Percentiles rank a stretch among this genome's conserved stretches.
phyloP scores from a whole-genome alignment of 345 rosid species.

The Euclidium syriacum region DNA sequence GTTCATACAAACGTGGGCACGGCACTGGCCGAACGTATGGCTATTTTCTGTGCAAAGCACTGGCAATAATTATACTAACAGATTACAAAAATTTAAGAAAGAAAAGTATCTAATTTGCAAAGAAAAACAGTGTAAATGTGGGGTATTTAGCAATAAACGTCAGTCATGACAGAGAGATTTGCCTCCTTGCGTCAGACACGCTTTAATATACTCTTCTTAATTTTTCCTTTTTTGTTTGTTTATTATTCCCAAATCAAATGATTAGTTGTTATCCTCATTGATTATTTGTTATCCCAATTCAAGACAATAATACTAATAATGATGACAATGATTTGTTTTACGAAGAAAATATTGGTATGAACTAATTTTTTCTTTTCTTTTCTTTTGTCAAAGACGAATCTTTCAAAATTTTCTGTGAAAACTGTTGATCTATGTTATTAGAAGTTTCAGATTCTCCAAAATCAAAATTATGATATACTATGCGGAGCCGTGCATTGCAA shows the following conservation, averaged over 20 bases:
- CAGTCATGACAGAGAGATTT: constrained; percentile 31
- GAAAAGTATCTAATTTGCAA: constrained; percentile 8
- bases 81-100: not conserved
- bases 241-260: constrained; percentile 25
- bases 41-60: not conserved
- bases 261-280: constrained; percentile 23
- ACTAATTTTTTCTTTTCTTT: not conserved
- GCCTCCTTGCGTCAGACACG: constrained; percentile 35
- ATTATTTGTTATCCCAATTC: constrained; percentile 17
- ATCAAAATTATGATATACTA: not conserved
- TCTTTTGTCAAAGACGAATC: not conserved
- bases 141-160: constrained; percentile 14
- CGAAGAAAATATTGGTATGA: not conserved
- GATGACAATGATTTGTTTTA: constrained; percentile 15
- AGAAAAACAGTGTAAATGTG: constrained; percentile 5
- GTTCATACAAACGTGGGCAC: no score
- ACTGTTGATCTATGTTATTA: not conserved
- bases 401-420: not conserved
- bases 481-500: not conserved
- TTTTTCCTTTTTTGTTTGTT: constrained; percentile 8
- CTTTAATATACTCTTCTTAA: constrained; percentile 18
- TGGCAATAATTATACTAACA: not conserved
- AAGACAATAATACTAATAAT: constrained; percentile 7
- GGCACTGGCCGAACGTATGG: no score
- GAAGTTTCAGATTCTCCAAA: not conserved